Base-by-base conservation (phyloP, 2,329 filamentous ascomycete genomes). In the Claviceps paspali region DNA sequence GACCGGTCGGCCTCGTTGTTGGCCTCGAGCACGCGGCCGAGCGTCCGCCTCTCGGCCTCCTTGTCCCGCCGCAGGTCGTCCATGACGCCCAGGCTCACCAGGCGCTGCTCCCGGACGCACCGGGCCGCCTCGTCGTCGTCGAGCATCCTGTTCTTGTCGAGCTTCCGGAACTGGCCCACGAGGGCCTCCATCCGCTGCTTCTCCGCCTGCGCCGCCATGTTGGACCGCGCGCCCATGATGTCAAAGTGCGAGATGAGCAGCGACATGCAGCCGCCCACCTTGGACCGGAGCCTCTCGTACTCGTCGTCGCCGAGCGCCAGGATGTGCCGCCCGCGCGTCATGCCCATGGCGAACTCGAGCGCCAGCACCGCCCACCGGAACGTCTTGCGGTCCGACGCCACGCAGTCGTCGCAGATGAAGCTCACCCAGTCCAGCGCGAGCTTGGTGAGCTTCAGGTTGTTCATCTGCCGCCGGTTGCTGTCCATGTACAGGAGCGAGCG, bases 201-300 rank as follows among this genome's bases (percentile, higher is more conserved):
- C 60, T 98, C 91, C 2, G 86, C 85, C 59, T 95, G 86, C 4
- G 91, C 91, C 9, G 91, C 91, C 44, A 95, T 70, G 29, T 80
- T 95, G 6, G 87, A 94, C 50, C 88, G 77, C 19, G 91, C 91
- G 18, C 91, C 91, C 82, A 98, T 94, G 59, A 98, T 96, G 57
- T 98, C 91, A 51, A 98, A 98, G 59, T 98, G 91, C 8, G 87
- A 95, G 47, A 98, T 96, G 34, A 98, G 68, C 18, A 98, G 70
- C 15, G 85, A 87, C 91, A 98, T 98, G 57, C 91, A 98, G 0
- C 88, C 88, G 7, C 86, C 86, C 5, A 98, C 91, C 57, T 95
- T 96, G 40, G 76, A 69, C 31, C 88, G 75, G 43, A 98, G 65
- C 44, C 71, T 77, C 5, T 78, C 73, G 54, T 94, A 98, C 52